Conservation (phyloP, 805 yeast species). For the Zygoascus tannicola region DNA sequence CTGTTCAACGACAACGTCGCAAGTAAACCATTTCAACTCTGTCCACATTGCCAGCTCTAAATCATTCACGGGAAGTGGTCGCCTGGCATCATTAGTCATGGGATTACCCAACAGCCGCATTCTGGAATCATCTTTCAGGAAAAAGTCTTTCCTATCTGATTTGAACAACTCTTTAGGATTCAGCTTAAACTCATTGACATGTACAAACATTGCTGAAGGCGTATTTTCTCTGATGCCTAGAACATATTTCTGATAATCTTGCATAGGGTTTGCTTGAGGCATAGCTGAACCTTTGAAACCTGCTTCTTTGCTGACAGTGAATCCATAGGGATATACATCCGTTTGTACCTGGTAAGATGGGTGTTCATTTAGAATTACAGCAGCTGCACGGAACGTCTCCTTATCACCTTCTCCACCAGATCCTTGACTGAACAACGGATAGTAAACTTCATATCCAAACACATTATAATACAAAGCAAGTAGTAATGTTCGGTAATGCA, state of each 20-base stretch:
- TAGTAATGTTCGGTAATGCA: conserved; percentile 49
- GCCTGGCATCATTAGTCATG: conserved; percentile 2
- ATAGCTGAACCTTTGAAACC: conserved; percentile 58
- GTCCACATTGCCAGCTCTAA: conserved; percentile 17
- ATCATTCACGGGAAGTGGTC: conserved; percentile 11
- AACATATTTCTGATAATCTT: conserved; percentile 36
- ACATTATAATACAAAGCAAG: conserved; percentile 57
- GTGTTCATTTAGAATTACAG: conserved; percentile 46
- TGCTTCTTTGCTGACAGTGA: conserved; percentile 18
- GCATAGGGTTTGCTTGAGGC: conserved; percentile 63
- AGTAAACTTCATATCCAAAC: conserved; percentile 52
- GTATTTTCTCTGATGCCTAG: conserved; percentile 5
- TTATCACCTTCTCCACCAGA: conserved; percentile 76
- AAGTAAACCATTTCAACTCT: conserved; percentile 17
- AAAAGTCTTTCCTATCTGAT: conserved; percentile 33
- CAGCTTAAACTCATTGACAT: conserved; percentile 59
- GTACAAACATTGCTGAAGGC: conserved; percentile 39
- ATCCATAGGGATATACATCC: conserved; percentile 25
- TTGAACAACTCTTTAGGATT: conserved; percentile 46
- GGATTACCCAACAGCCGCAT: conserved; percentile 48
- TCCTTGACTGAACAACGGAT: conserved; percentile 52
- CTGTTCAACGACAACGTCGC: conserved; percentile 10
- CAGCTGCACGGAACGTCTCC: conserved; percentile 67
- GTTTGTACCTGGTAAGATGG: conserved; percentile 7
- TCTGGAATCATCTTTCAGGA: conserved; percentile 38